Evolutionary conservation across 2,329 filamentous ascomycete species (phyloP), one percentile per base, ranked within the genome.

Genomic region (Paecilomyces fulvus): DNA sequence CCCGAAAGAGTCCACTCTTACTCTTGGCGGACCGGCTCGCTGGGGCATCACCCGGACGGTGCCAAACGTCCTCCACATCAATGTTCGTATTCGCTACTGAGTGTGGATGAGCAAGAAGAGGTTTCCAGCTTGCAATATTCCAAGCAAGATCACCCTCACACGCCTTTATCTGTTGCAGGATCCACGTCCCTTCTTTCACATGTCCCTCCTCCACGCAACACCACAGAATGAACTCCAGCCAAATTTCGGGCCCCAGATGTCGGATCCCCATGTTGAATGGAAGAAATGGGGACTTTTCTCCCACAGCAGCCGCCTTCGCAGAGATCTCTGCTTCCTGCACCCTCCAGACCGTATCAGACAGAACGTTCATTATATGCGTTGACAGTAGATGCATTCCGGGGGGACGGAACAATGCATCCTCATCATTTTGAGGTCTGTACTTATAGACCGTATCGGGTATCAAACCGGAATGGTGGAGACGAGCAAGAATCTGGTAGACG

Each of bases 191-290:
- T 58, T 76, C 74, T 30, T 63, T 67, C 17, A 70, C 63, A 59
- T 72, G 73, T 6, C 75, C 75, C 56, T 73, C 72, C 61, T 79
- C 77, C 33, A 79, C 72, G 63, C 77, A 79, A 57, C 73, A 78
- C 77, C 77, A 79, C 17, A 80, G 71, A 54, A 79, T 70, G 33
- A 79, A 71, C 56, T 80, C 77, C 11, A 80, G 61, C 77, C 77
- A 80, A 11, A 79, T 69, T 56, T 77, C 75, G 14, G 72, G 73
- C 1, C 74, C 76, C 21, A 79, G 68, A 55, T 77, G 72, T 48
- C 72, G 69, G 28, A 76, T 68, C 43, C 68, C 71, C 49, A 75
- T 70, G 49, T 72, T 74, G 55, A 75, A 72, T 23, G 68, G 67
- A 43, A 72, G 60, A 56, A 67, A 73, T 2, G 74, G 73, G 2